Evolutionary conservation across 257 asterid genomes (phyloP), one percentile per base, ranked within the genome.

Genomic region (Plantago ovata): DNA sequence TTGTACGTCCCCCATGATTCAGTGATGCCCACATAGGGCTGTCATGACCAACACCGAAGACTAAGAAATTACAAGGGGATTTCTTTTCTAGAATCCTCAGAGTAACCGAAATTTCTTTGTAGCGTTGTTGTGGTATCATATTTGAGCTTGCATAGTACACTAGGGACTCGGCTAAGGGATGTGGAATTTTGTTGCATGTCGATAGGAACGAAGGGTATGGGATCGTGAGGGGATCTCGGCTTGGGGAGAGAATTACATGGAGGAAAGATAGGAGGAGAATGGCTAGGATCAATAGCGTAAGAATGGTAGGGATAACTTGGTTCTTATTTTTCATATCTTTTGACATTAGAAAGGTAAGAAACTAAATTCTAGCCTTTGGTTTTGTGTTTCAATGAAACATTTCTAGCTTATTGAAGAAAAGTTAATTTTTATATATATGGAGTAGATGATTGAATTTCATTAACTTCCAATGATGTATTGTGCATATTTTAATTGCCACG

Each of bases 181-280:
- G 67, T 22, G 82, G 70, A 41, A 72, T 65, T 43, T 76, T 76
- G 71, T 48, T 69, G 76, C 70, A 62, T 23, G 48, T 65, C 1
- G 62, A 14, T 33, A 10, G 24, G 33, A 46, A 7, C 23, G 71
- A 57, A 6, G 65, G 38, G 54, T 56, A 24, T 11, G 16, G 1
- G 23, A 19, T 50, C 57, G 20, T 18, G 36, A 24, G 22, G 18
- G 39, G 1, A 48, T 75, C 57, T 61, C 65, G 76, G 16, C 55
- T 70, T 48, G 87, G 77, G 67, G 79, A 71, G 23, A 82, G 73
- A 3, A 80, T 59, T 49, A 84, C 53, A 66, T 84, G 82, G 38
- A 80, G 41, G 12, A 84, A 62, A 71, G 75, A 78, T 49, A 82
- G 70, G 46, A 75, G 47, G 79, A 83, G 71, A 54, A 73, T 59